Percentiles rank a stretch among this genome's conserved stretches.
Conservation (phyloP, 768 basidiomycete genomes). For the Pisolithus sp. region DNA sequence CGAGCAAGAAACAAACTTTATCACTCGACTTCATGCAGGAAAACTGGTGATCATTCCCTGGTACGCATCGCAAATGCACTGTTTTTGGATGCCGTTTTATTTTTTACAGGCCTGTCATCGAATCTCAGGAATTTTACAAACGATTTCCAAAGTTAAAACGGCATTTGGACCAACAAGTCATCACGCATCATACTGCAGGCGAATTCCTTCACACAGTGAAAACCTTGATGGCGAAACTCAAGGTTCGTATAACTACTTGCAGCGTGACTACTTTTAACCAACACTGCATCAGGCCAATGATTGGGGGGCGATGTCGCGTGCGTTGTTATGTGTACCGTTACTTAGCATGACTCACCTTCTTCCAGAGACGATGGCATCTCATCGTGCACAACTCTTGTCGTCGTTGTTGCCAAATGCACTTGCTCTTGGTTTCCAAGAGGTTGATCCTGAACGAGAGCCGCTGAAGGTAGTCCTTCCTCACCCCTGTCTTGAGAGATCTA, state of each 20-base stretch:
- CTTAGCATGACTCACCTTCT: background rate
- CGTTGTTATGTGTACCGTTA: slow-evolving; percentile 9
- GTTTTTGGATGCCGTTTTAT: background rate
- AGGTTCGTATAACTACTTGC: slow-evolving; percentile 27
- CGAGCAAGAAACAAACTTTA: slow-evolving; percentile 51
- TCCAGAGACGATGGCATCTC: slow-evolving; percentile 36
- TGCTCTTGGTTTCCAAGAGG: slow-evolving; percentile 35
- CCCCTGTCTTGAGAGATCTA: background rate
- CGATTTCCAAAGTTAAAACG: slow-evolving; percentile 39
- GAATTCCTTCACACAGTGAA: slow-evolving; percentile 48
- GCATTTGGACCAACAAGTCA: slow-evolving; percentile 36
- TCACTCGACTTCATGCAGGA: slow-evolving; percentile 45
- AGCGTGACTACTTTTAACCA: background rate
- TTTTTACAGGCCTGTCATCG: slow-evolving; percentile 40
- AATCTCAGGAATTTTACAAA: slow-evolving; percentile 46
- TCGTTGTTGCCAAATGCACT: slow-evolving; percentile 38
- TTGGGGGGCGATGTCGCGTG: slow-evolving; percentile 52
- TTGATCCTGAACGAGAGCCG: slow-evolving; percentile 36
- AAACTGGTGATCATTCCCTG: slow-evolving; percentile 48
- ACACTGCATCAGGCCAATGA: slow-evolving; percentile 39
- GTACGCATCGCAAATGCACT: slow-evolving; percentile 10
- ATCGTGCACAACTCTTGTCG: slow-evolving; percentile 34
- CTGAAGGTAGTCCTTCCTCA: slow-evolving; percentile 35
- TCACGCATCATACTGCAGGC: slow-evolving; percentile 40
- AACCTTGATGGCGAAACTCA: slow-evolving; percentile 54